Base-by-base conservation (phyloP, 2,329 filamentous ascomycete species). In the Penicillium verrucosum region DNA sequence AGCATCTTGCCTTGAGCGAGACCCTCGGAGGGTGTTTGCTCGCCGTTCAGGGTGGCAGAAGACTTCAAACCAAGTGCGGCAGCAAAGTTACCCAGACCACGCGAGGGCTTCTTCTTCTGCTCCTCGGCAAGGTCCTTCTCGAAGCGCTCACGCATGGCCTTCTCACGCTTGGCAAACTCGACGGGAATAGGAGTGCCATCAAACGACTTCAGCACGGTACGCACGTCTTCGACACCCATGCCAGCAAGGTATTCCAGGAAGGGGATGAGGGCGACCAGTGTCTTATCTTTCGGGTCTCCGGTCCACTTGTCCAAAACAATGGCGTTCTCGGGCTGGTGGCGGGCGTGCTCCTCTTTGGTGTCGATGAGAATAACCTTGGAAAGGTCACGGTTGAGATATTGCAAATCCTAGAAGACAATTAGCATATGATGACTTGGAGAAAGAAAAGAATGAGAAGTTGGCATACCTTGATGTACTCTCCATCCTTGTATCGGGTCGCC, bases 181-280 rank as follows among this genome's bases (percentile, higher is more conserved):
- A 83, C 83, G 5, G 94, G 91, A 56, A 99, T 96, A 67, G 93
- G 83, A 70, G 88, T 90, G 73, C 92, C 92, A 54, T 96, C 86
- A 68, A 96, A 96, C 0, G 89, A 92, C 77, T 89, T 90, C 71
- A 97, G 77, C 4, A 94, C 88, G 68, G 89, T 86, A 65, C 94
- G 89, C 14, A 95, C 89, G 68, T 99, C 94, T 51, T 86, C 82
- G 66, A 91, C 90, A 63, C 92, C 89, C 89, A 97, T 96, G 21
- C 92, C 94, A 64, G 92, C 90, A 63, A 99, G 85, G 76, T 97
- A 97, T 78, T 99, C 94, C 60, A 99, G 86, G 85, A 99, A 97
- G 12, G 94, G 94, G 57, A 99, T 96, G 47, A 97, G 80, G 4
- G 87, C 84, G 23, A 99, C 89, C 11, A 99, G 87, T 45, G 91